These are phyloP conservation scores for Harringtonia lauricola DNA, from an alignment of 2,329 filamentous ascomycete genomes.

Conservation along the genomic window DNA sequence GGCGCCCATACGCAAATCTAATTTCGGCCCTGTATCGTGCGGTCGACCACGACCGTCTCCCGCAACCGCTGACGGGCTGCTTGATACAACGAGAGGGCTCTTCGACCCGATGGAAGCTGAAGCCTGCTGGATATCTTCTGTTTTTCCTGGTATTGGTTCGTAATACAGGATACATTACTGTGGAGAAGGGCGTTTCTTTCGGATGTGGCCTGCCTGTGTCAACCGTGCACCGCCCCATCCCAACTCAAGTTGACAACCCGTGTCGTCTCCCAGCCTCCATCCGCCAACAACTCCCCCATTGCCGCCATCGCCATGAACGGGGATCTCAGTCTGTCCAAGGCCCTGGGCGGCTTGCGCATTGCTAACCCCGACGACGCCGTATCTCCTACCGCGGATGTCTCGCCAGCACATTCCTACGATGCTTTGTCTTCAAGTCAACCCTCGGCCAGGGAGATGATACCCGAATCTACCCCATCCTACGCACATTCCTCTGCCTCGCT, in stretches of 20 bases:
- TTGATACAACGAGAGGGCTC: too few relatives aligned
- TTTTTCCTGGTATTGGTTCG: neutral
- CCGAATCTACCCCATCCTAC: neutral
- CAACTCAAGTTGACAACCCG: neutral
- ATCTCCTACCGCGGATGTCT: conserved; percentile 3
- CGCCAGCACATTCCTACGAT: neutral
- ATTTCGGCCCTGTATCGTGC: too few relatives aligned
- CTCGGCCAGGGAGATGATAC: conserved; percentile 1
- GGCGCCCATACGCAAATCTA: too few relatives aligned
- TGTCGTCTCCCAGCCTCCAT: neutral
- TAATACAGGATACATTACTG: neutral
- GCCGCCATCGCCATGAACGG: conserved; percentile 56
- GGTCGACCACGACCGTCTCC: neutral
- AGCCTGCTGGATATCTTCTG: neutral
- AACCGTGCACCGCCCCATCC: conserved; percentile 7
- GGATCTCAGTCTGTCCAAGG: conserved; percentile 84
- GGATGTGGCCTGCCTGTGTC: conserved; percentile 3
- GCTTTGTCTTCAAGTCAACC: neutral
- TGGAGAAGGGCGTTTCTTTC: neutral
- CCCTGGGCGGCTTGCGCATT: conserved; percentile 87
- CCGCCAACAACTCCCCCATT: neutral
- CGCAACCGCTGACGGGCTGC: neutral
- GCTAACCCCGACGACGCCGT: conserved; percentile 74
- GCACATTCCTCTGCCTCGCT: neutral
- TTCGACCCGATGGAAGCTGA: conserved; percentile 4